phyloP scores from a whole-genome alignment of 2,329 filamentous ascomycete species.

The Dactylellina parvicollis region DNA sequence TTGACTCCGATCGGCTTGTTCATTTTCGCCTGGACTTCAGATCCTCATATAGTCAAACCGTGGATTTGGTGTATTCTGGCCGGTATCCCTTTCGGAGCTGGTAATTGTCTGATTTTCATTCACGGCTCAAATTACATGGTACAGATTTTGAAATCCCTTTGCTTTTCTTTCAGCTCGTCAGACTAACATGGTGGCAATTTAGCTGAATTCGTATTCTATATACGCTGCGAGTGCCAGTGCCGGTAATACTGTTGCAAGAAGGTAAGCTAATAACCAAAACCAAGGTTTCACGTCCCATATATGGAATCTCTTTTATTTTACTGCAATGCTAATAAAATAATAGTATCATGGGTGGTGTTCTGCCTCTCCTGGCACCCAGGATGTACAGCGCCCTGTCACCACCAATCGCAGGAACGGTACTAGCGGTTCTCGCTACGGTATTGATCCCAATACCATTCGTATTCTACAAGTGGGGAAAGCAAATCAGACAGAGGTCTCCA shows the following conservation, averaged over 20 bases:
- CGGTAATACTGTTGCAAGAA: slow-evolving; percentile 77
- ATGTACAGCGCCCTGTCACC: slow-evolving; percentile 77
- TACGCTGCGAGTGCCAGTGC: slow-evolving; percentile 84
- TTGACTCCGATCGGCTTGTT: slow-evolving; percentile 81
- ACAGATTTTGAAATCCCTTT: background rate
- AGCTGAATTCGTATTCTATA: slow-evolving; percentile 72
- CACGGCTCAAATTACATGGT: slow-evolving; percentile 84
- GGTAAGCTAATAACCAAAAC: slow-evolving; percentile 21
- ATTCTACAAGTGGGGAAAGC: slow-evolving; percentile 73
- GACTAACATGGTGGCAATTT: background rate
- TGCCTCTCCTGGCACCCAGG: slow-evolving; percentile 77
- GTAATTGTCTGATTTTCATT: slow-evolving; percentile 82
- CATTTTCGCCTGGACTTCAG: slow-evolving; percentile 87
- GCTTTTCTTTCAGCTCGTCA: background rate
- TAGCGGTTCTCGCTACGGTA: slow-evolving; percentile 76
- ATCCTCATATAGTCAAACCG: slow-evolving; percentile 74
- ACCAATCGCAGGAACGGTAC: slow-evolving; percentile 53
- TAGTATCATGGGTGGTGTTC: slow-evolving; percentile 76
- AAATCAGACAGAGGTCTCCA: slow-evolving; percentile 67
- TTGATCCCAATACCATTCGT: slow-evolving; percentile 82
- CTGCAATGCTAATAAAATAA: background rate
- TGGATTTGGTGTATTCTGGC: slow-evolving; percentile 83
- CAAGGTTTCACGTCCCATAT: background rate
- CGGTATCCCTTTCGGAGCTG: slow-evolving; percentile 80
- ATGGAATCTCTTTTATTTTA: background rate